Evolutionary conservation across 2,329 filamentous ascomycete genomes (phyloP).

Genomic region (Malbranchea zuffiana): DNA sequence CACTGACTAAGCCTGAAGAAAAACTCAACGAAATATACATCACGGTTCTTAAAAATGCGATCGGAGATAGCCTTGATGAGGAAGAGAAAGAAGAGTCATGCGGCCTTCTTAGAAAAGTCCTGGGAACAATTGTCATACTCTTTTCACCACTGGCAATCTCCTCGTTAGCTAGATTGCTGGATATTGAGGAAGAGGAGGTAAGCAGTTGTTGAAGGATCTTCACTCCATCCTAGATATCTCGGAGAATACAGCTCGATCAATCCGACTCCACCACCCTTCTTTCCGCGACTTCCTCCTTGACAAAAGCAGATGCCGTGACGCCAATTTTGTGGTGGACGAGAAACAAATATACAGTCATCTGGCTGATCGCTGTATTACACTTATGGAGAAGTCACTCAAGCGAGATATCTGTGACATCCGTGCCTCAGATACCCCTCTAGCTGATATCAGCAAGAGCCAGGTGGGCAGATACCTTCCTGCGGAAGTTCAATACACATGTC

Average conservation of each 20-base stretch:
- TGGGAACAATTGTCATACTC: slow-evolving; percentile 19
- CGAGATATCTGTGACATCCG: slow-evolving; percentile 16
- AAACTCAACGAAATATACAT: slow-evolving; percentile 21
- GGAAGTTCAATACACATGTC: no score
- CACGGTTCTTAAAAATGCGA: no score
- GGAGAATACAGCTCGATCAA: no score
- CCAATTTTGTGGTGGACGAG: slow-evolving; percentile 16
- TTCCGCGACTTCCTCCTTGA: slow-evolving; percentile 20
- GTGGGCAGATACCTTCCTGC: no score
- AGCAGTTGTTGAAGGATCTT: no score
- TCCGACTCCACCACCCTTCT: no score
- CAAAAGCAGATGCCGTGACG: slow-evolving; percentile 1
- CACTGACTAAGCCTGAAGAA: no score
- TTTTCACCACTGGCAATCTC: slow-evolving; percentile 27
- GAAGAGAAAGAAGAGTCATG: slow-evolving; percentile 5
- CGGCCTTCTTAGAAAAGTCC: no score
- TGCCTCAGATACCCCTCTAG: slow-evolving; percentile 8
- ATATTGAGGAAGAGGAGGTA: slow-evolving; percentile 15
- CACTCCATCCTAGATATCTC: no score
- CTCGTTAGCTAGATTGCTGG: slow-evolving; percentile 20
- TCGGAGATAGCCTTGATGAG: slow-evolving; percentile 18
- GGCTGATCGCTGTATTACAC: slow-evolving; percentile 11
- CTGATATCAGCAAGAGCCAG: no score
- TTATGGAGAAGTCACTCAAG: slow-evolving; percentile 11
- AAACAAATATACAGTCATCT: slow-evolving; percentile 11